These are phyloP conservation scores for Candida albicans DNA, from an alignment of 1,139 yeast species.

Conservation along the genomic window DNA sequence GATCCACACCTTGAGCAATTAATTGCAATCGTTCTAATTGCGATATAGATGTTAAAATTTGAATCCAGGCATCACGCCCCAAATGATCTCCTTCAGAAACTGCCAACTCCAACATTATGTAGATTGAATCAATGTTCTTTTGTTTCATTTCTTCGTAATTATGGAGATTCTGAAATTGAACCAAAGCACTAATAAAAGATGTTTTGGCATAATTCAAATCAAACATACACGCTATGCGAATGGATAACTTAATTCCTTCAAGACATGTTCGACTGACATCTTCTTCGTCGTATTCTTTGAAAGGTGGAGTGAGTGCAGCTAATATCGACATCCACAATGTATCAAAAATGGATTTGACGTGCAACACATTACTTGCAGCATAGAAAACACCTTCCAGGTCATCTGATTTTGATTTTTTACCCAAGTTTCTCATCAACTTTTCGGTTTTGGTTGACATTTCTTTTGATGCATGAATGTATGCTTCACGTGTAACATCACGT, in stretches of 20 bases:
- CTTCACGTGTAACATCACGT: constrained; percentile 76
- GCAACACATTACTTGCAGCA: constrained; percentile 77
- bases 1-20: constrained; percentile 85
- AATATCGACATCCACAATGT: constrained; percentile 95
- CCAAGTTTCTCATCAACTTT: constrained; percentile 70
- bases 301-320: constrained; percentile 92
- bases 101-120: constrained; percentile 73
- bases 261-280: constrained; percentile 72
- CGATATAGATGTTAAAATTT: constrained; percentile 76
- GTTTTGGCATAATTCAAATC: constrained; percentile 82
- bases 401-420: constrained; percentile 43
- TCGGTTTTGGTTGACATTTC: constrained; percentile 92
- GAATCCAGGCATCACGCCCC: constrained; percentile 70
- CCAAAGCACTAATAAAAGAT: constrained; percentile 86
- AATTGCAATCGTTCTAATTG: constrained; percentile 90
- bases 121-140: constrained; percentile 81
- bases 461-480: constrained; percentile 86
- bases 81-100: constrained; percentile 74
- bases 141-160: constrained; percentile 75
- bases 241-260: constrained; percentile 82
- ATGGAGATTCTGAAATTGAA: constrained; percentile 80
- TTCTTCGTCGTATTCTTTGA: constrained; percentile 81
- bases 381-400: constrained; percentile 30
- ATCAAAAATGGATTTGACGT: constrained; percentile 90
- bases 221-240: constrained; percentile 81